These are phyloP conservation scores for Lolium multiflorum DNA, from an alignment of 176 grass and related monocot species.

Conservation along the genomic window DNA sequence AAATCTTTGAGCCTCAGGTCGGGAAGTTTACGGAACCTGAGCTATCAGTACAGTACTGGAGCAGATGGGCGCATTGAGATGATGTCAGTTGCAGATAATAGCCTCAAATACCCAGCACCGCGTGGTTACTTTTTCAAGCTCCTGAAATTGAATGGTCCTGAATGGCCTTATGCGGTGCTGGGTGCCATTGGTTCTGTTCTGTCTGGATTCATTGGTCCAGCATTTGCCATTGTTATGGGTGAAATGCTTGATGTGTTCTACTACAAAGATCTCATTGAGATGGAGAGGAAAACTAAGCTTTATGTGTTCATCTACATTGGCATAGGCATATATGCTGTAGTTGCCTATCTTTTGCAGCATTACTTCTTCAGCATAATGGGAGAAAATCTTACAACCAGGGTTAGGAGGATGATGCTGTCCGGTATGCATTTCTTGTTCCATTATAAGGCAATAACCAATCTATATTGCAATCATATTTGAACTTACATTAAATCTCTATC, in stretches of 20 bases:
- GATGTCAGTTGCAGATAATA: slow-evolving; percentile 91
- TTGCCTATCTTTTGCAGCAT: slow-evolving; percentile 93
- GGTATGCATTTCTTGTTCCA: slow-evolving; percentile 54
- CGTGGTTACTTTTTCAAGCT: slow-evolving; percentile 97
- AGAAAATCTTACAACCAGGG: slow-evolving; percentile 98
- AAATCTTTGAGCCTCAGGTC: slow-evolving; percentile 96
- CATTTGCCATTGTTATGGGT: slow-evolving; percentile 97
- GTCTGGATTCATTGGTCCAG: slow-evolving; percentile 91
- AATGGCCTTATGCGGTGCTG: slow-evolving; percentile 92
- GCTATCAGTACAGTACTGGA: slow-evolving; percentile 98
- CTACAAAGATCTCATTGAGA: slow-evolving; percentile 79
- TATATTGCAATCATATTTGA: slow-evolving; percentile 25
- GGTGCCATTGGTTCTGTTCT: slow-evolving; percentile 91
- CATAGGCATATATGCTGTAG: slow-evolving; percentile 86
- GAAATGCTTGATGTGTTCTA: slow-evolving; percentile 98
- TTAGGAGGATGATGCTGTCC: slow-evolving; percentile 94
- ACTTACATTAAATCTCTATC: slow-evolving; percentile 6
- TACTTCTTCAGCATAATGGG: slow-evolving; percentile 99
- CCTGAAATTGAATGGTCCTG: slow-evolving; percentile 92
- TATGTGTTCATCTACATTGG: slow-evolving; percentile 99
- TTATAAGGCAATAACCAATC: slow-evolving; percentile 3
- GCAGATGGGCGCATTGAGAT: slow-evolving; percentile 98
- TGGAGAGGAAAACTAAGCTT: slow-evolving; percentile 88
- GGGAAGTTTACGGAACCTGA: slow-evolving; percentile 93
- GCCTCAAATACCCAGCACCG: slow-evolving; percentile 90